Evolutionary conservation across 192 early-diverging fungal species (phyloP).

Genomic region (Piromyces finnis): DNA sequence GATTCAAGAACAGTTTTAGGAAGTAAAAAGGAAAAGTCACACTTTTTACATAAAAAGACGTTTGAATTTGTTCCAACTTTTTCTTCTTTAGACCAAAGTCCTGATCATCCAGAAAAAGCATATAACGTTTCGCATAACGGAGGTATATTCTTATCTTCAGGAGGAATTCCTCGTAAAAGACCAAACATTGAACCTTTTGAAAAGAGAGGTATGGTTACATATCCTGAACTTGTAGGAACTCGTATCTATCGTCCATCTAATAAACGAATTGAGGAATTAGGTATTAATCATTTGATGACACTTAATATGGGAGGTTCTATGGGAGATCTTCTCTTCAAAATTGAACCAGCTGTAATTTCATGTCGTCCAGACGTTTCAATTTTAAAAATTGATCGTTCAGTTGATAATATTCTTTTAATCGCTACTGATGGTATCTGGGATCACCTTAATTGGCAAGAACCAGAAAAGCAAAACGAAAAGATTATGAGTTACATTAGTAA

Average conservation of each 20-base stretch:
- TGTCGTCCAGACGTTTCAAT: conserved; percentile 27
- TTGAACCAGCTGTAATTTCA: conserved; percentile 29
- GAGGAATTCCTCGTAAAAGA: conserved; percentile 12
- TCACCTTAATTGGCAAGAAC: conserved; percentile 12
- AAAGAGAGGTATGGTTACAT: conserved; percentile 5
- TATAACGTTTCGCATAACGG: conserved; percentile 19
- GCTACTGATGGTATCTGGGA: conserved; percentile 47
- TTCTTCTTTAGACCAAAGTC: conserved; percentile 31
- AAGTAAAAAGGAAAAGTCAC: background rate
- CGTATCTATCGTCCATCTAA: conserved; percentile 29
- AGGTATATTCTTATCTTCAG: conserved; percentile 28
- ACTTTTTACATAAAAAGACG: background rate
- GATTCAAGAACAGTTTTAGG: background rate
- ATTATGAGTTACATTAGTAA: background rate
- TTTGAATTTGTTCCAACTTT: conserved; percentile 20
- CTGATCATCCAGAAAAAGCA: conserved; percentile 34
- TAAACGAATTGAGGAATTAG: conserved; percentile 20
- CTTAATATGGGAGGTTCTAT: conserved; percentile 40
- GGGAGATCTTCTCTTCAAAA: conserved; percentile 42
- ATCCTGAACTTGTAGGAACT: conserved; percentile 20
- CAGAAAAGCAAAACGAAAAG: background rate
- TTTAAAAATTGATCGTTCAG: conserved; percentile 10
- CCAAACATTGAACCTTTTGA: conserved; percentile 5
- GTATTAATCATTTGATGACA: conserved; percentile 28
- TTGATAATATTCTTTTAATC: conserved; percentile 16